Percentiles rank a stretch among this genome's conserved stretches.
These are phyloP conservation scores for Asterionellopsis glacialis DNA, from an alignment of 108 stramenopile species.

Conservation along the genomic window DNA sequence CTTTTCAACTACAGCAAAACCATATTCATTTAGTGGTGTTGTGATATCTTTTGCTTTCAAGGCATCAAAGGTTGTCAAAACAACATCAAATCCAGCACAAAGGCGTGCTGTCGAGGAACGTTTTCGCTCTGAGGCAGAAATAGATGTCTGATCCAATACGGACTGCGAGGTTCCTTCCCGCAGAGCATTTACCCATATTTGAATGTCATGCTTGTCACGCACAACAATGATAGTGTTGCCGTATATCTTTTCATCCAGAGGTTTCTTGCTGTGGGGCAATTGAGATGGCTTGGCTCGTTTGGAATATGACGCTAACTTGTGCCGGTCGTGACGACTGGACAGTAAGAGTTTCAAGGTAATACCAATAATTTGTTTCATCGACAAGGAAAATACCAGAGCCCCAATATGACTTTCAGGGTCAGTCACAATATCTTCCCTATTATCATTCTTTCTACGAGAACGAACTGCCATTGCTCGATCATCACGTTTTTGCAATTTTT, in stretches of 20 bases:
- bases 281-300: constrained; percentile 2
- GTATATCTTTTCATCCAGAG: constrained; percentile 12
- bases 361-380: constrained; percentile 27
- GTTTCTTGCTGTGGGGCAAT: not conserved
- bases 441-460: too few species aligned
- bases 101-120: constrained; percentile 37
- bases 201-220: constrained; percentile 44
- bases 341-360: constrained; percentile 28
- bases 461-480: not conserved
- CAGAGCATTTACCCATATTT: constrained; percentile 47
- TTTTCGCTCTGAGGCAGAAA: constrained; percentile 44
- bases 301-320: constrained; percentile 10
- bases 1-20: constrained; percentile 34
- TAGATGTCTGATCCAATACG: constrained; percentile 53
- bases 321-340: constrained; percentile 14
- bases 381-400: constrained; percentile 23
- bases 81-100: constrained; percentile 52
- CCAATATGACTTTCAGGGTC: not conserved
- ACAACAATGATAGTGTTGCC: constrained; percentile 51
- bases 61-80: constrained; percentile 59
- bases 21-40: constrained; percentile 37
- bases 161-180: constrained; percentile 54
- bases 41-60: constrained; percentile 56
- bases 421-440: not conserved
- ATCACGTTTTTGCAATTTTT: not conserved